Base-by-base conservation (phyloP, 257 asterid genomes). In the Solanum phureja region DNA sequence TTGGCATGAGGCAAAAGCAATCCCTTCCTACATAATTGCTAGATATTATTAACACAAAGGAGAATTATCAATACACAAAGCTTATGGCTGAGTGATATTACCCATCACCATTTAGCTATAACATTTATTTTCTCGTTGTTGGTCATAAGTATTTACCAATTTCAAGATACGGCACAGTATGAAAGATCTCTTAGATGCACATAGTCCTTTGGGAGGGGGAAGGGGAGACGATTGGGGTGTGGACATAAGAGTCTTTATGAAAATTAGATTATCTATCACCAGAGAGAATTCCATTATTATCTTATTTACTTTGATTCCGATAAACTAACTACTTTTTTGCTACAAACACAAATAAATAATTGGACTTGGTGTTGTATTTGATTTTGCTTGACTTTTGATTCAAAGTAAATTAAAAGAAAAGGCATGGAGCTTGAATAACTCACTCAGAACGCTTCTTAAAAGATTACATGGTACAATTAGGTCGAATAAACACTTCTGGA, bases 1-100 rank as follows among this genome's bases (percentile, higher is more conserved):
- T 95, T 38, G 99, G 99, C 98, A 95, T 95, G 64, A 96, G 95
- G 90, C 99, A 96, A 86, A 96, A 96, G 86, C 98, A 96, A 91
- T 96, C 99, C 90, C 95, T 93, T 79, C 99, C 99, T 96, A 87
- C 88, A 92, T 56, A 44, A 52, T 29, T 84, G 77, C 83, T 42
- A 84, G 13, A 84, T 46, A 42, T 69, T 46, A 71, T 42, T 69
- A 86, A 44, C 60, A 77, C 62, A 77, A 49, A 38, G 19, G 62
- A 42, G 37, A 77, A 46, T 13, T 24, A 77, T 12, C 84, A 77
- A 8, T 3, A 16, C 2, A 10, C 77, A 71, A 71, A 71, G 77
- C 10, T 71, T 71, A 71, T 71, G 76, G 38, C n/a, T 29, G 76
- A 69, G 12, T 14, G 38, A 14, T 29, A 69, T 69, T 14, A 8